These are phyloP conservation scores for Boletus patriciae DNA, from an alignment of 768 basidiomycete species.

Conservation along the genomic window DNA sequence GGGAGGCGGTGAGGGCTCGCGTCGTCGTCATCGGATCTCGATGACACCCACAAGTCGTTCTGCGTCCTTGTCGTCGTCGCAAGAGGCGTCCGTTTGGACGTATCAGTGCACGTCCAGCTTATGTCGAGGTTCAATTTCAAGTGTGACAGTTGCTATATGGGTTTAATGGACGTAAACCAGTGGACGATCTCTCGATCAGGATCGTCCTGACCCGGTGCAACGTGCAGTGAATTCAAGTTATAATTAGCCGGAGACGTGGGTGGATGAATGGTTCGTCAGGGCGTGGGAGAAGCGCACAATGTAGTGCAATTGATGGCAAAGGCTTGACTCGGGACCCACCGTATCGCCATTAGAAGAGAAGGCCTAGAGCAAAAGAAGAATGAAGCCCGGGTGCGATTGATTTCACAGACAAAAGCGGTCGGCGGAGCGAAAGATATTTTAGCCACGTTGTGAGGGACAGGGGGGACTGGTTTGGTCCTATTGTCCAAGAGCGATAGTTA, in stretches of 20 bases:
- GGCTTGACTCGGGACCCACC: background rate
- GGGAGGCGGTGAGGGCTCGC: constrained; percentile 7
- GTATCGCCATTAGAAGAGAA: background rate
- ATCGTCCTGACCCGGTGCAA: constrained; percentile 9
- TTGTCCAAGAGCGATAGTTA: constrained; percentile 1
- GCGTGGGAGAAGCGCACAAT: background rate
- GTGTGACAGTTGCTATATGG: background rate
- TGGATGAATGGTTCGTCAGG: background rate
- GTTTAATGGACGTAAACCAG: constrained; percentile 5
- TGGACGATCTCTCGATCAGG: constrained; percentile 20
- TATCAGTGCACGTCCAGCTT: background rate
- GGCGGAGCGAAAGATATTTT: background rate
- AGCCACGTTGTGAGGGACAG: constrained; percentile 2
- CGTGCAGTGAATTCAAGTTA: background rate
- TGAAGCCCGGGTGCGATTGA: background rate
- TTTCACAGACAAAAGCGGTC: background rate
- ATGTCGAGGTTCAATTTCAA: background rate
- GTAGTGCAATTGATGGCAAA: background rate
- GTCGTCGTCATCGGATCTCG: background rate
- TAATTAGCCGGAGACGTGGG: background rate
- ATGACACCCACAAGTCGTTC: background rate
- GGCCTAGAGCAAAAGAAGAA: background rate
- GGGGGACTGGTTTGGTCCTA: background rate
- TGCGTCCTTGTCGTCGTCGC: background rate
- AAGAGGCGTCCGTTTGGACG: background rate